Base-by-base conservation (phyloP, 1,139 yeast genomes). In the Sugiyamaella castrensis region DNA sequence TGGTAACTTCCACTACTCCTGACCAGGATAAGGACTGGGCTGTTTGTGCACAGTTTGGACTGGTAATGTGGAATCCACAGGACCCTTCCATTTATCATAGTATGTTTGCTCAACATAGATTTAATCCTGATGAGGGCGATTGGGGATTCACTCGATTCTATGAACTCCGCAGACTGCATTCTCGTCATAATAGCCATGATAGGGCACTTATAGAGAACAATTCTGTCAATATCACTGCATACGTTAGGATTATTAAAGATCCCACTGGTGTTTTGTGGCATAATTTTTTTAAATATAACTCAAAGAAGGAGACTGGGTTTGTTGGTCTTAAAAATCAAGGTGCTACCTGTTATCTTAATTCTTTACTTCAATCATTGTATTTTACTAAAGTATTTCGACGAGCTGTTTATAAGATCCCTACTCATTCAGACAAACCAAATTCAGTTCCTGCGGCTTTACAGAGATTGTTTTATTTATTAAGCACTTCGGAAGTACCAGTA, bases 301-400 rank as follows among this genome's bases (percentile, higher is more conserved):
- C 98, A 1, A 89, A 89, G 64, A 77, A 80, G 60, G 81, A 74
- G 45, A 87, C 98, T 0, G 97, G 98, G 0, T 89, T 76, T 64
- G 96, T 91, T 8, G 99, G 99, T 1, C 79, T 92, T 57, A 85
- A 82, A 58, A 92, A 92, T 65, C 99, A 92, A 69, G 98, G 98
- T 53, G 99, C 98, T 3, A 92, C 99, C 0, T 92, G 99, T 66
- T 92, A 92, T 66, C 78, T 92, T 63, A 92, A 92, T 66, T 91
- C 98, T 1, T 74, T 92, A 52, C 70, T 92, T 50, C 98, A 92
- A 66, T 87, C 96, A 19, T 86, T 94, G 61, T 92, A 77, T 65
- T 87, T 89, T 62, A 92, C 98, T 1, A 83, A 82, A 57, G 72
- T 75, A 33, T 92, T 92, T 69, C 78, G 98, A 56, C 81, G 82